Conservation (phyloP, 2,329 filamentous ascomycete species). For the Purpureocillium takamizusanense region DNA sequence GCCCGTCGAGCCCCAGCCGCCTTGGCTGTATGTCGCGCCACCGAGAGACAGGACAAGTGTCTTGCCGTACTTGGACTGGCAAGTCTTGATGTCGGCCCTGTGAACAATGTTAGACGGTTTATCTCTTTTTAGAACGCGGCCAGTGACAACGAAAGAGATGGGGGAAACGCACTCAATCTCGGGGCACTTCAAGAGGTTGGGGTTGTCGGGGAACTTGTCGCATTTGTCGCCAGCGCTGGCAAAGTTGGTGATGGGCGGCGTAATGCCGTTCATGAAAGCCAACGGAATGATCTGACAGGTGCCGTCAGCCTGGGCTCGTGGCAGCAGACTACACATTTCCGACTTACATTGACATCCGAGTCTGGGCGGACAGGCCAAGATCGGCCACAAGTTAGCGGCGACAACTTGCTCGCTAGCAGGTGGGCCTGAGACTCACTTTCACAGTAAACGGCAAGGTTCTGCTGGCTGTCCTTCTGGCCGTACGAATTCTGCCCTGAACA, state of each 20-base stretch:
- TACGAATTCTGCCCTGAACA: constrained; percentile 50
- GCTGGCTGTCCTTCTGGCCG: constrained; percentile 38
- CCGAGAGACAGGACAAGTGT: constrained; percentile 66
- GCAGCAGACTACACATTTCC: no score
- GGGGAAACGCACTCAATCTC: constrained; percentile 48
- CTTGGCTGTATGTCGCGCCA: constrained; percentile 61
- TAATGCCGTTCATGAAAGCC: constrained; percentile 52
- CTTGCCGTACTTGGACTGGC: constrained; percentile 54
- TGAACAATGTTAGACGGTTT: background rate
- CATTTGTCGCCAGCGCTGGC: constrained; percentile 56
- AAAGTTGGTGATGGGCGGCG: constrained; percentile 50
- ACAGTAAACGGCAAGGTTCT: constrained; percentile 50
- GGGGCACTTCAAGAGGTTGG: constrained; percentile 49
- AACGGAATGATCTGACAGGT: constrained; percentile 44
- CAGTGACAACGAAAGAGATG: background rate
- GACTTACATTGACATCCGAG: constrained; percentile 34
- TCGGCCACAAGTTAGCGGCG: constrained; percentile 4
- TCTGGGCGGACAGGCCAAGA: constrained; percentile 17
- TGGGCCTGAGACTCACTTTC: constrained; percentile 34
- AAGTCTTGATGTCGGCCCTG: constrained; percentile 44
- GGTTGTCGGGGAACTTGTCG: constrained; percentile 44
- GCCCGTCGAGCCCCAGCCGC: constrained; percentile 47
- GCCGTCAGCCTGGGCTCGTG: no score
- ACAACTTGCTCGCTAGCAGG: no score
- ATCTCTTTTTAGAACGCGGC: no score